Evolutionary conservation across 2,329 filamentous ascomycete species (phyloP).

Genomic region (Alternaria sp.): DNA sequence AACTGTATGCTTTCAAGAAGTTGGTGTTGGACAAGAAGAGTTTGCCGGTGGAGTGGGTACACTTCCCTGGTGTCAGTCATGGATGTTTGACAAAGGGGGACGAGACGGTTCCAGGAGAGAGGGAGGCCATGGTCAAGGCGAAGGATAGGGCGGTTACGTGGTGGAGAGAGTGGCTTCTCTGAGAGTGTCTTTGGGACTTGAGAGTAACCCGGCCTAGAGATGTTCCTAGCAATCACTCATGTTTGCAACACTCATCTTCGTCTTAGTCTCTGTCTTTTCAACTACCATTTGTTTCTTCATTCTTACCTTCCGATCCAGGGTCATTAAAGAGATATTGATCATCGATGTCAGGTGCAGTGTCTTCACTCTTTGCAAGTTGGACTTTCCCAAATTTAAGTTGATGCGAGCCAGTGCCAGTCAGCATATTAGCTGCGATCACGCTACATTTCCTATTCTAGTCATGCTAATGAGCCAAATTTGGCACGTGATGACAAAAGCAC

Average conservation of each 20-base stretch:
- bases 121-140: slow-evolving; percentile 29
- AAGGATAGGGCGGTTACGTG: slow-evolving; percentile 26
- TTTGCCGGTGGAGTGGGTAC: slow-evolving; percentile 30
- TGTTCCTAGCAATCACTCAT: too few species aligned
- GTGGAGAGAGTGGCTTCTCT: slow-evolving; percentile 19
- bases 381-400: too few species aligned
- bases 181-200: neutral
- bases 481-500: neutral
- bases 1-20: slow-evolving; percentile 28
- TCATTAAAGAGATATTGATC: too few species aligned
- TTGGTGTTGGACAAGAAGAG: slow-evolving; percentile 26
- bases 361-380: too few species aligned
- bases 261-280: too few species aligned
- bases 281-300: too few species aligned
- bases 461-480: too few species aligned
- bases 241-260: too few species aligned
- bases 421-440: neutral
- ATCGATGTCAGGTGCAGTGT: too few species aligned
- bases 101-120: slow-evolving; percentile 24
- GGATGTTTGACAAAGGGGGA: slow-evolving; percentile 33
- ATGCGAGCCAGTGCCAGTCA: neutral
- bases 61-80: slow-evolving; percentile 38
- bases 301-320: too few species aligned
- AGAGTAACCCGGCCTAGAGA: too few species aligned
- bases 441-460: neutral